A percentile compares a stretch with the other conserved stretches of the same genome.
Conservation (phyloP, 176 grass and related monocot species). For the Pharus latifolius region DNA sequence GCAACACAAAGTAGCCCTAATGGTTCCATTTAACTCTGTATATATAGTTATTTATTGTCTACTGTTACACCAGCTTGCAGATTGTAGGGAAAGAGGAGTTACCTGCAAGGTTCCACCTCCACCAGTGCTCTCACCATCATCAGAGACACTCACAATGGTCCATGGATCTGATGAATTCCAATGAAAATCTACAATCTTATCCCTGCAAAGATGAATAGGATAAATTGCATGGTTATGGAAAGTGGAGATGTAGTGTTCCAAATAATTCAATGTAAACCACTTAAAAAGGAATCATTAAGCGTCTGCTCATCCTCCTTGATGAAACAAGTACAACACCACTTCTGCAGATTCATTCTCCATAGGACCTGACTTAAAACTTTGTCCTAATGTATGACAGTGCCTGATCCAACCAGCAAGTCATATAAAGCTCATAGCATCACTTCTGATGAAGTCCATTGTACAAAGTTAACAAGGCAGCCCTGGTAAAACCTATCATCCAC, state of each 20-base stretch:
- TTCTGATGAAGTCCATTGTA: not conserved
- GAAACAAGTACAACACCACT: not conserved
- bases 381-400: not conserved
- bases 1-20: not conserved
- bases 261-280: no score
- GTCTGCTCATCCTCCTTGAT: not conserved
- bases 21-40: not conserved
- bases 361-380: not conserved
- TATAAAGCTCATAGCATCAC: not conserved
- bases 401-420: not conserved
- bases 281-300: no score
- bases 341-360: not conserved
- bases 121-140: conserved; percentile 94
- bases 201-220: conserved; percentile 32
- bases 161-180: conserved; percentile 92
- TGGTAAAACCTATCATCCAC: no score
- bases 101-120: conserved; percentile 98
- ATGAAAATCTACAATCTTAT: conserved; percentile 85
- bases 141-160: conserved; percentile 95
- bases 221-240: not conserved
- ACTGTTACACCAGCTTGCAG: conserved; percentile 2
- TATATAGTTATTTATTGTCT: not conserved
- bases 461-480: no score
- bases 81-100: conserved; percentile 2
- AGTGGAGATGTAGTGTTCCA: not conserved